These are phyloP conservation scores for Syzygium syzygioides DNA, from an alignment of 441 rosid species.

Conservation along the genomic window DNA sequence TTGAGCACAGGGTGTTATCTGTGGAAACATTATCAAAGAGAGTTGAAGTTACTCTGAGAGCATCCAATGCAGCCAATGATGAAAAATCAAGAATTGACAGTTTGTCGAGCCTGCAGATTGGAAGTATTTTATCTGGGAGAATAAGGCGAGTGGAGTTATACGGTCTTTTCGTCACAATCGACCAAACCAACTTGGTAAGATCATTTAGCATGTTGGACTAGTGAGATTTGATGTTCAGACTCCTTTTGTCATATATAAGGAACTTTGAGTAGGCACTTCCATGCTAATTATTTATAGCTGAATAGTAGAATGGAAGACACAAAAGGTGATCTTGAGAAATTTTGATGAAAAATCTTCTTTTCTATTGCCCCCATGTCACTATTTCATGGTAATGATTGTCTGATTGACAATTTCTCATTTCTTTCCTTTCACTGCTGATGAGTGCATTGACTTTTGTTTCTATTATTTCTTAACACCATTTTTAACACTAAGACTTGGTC, in stretches of 20 bases:
- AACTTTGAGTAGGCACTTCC: background rate
- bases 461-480: background rate
- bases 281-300: background rate
- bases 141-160: slow-evolving; percentile 80
- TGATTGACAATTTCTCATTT: background rate
- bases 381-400: background rate
- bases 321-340: background rate
- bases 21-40: slow-evolving; percentile 85
- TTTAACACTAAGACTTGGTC: background rate
- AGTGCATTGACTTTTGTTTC: background rate
- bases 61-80: slow-evolving; percentile 25
- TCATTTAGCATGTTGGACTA: background rate
- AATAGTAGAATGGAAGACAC: background rate
- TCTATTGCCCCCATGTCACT: background rate
- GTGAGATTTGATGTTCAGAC: background rate
- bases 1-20: slow-evolving; percentile 57
- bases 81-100: slow-evolving; percentile 47
- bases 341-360: background rate
- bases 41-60: slow-evolving; percentile 82
- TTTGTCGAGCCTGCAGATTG: slow-evolving; percentile 48
- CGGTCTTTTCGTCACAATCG: slow-evolving; percentile 70
- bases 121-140: slow-evolving; percentile 58
- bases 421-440: background rate
- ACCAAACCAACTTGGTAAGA: slow-evolving; percentile 64
- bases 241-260: background rate